Base-by-base conservation (phyloP, 768 basidiomycete genomes). In the Auricularia sp. region DNA sequence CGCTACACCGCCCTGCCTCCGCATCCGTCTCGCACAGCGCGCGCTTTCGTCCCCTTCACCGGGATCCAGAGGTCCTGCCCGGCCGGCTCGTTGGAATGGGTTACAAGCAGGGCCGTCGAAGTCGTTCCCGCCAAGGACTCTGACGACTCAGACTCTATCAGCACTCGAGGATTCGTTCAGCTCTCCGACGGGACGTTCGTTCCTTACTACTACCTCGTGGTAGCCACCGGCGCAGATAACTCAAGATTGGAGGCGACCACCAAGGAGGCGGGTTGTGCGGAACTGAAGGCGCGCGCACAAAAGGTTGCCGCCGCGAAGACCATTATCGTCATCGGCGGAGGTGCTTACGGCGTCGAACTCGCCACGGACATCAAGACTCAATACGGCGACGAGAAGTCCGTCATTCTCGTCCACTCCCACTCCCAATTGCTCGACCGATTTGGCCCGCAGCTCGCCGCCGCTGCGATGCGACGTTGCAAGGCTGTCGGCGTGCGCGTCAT, bases 331-430 rank as follows among this genome's bases (percentile, higher is more conserved):
- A 80, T 89, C 2, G 88, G 89, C 1, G 88, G 86, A 8, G 88
- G 89, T 0, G 86, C 88, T 0, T 79, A 89, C 10, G 88, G 88
- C 3, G 83, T 90, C 34, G 86, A 87, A 70, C 84, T 84, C 66
- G 85, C 86, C 0, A 80, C 83, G 3, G 87, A 88, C 71, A 84
- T 87, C 63, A 79, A 81, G 18, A 79, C 77, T 1, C 68, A 85
- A n/a, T 79, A 84, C 67, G 83, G 84, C 1, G 68, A 68, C 18
- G 39, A 7, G 39, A 85, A 84, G 69, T 67, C 70, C 0, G 81
- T 87, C 1, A 86, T 84, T 0, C 78, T 88, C 3, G 71, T 87
- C 0, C 86, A 88, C 69, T 87, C 86, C 1, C 79, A 84, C 12
- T 47, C 68, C 3, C 79, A 77, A 18, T 73, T 87, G 4, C 75